phyloP scores from a whole-genome alignment of 23 red algal genomes.

The Pyropia haitanensis region DNA sequence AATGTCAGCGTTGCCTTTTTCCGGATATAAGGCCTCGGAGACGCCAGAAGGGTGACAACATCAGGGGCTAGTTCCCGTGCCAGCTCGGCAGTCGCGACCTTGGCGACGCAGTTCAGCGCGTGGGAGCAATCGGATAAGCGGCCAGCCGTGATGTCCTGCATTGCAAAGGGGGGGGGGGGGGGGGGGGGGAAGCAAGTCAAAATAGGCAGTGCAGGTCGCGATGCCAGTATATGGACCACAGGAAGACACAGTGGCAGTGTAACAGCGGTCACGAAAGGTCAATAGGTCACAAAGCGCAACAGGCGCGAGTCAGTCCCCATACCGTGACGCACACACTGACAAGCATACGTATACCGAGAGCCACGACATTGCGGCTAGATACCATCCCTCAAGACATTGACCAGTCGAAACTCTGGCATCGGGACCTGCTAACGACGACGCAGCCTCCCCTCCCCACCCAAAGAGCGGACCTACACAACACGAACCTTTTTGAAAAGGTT shows the following conservation, averaged over 20 bases:
- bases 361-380: background rate
- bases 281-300: no score
- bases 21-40: constrained; percentile 79
- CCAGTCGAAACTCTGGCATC: no score
- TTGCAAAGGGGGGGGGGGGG: background rate
- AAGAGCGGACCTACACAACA: background rate
- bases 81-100: constrained; percentile 70
- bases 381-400: background rate
- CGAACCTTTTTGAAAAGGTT: constrained; percentile 87
- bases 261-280: no score
- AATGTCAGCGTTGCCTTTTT: constrained; percentile 87
- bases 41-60: constrained; percentile 62
- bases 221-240: no score
- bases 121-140: constrained; percentile 64
- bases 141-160: constrained; percentile 59
- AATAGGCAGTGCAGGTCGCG: no score
- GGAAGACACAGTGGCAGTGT: no score
- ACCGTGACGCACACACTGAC: no score
- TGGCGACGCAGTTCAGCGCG: constrained; percentile 70
- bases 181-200: no score
- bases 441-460: background rate
- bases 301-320: no score
- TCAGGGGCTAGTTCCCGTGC: constrained; percentile 64
- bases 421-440: background rate
- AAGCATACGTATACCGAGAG: background rate